Percentiles rank a stretch among this genome's conserved stretches.
Conservation (phyloP, 805 yeast species). For the Barnettozyma wickerhamii region DNA sequence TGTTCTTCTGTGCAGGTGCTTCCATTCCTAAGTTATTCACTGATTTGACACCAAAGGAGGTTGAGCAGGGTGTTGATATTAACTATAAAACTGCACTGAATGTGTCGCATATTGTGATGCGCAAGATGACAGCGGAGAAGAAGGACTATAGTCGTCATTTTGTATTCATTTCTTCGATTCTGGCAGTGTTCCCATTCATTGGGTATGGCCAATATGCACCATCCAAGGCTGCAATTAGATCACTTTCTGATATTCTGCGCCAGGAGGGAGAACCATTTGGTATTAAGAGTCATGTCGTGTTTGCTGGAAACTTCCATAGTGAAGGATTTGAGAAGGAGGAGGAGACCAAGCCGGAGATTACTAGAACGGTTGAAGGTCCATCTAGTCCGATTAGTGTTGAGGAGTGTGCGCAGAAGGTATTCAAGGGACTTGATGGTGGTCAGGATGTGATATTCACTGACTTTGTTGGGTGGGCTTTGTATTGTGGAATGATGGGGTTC, state of each 20-base stretch:
- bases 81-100: constrained; percentile 75
- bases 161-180: constrained; percentile 68
- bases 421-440: constrained; percentile 56
- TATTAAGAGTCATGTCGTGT: constrained; percentile 66
- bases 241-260: constrained; percentile 71
- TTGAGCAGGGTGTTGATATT: constrained; percentile 56
- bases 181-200: constrained; percentile 80
- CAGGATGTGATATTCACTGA: constrained; percentile 78
- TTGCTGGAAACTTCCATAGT: constrained; percentile 86
- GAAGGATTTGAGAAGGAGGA: constrained; percentile 87
- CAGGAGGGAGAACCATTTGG: constrained; percentile 74
- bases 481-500: constrained; percentile 61
- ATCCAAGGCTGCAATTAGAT: constrained; percentile 72
- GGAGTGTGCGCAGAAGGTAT: constrained; percentile 57
- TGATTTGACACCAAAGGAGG: constrained; percentile 56
- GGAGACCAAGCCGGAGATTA: constrained; percentile 78
- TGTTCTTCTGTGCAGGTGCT: constrained; percentile 86
- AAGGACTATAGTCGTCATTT: constrained; percentile 41
- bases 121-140: constrained; percentile 29
- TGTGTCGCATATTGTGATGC: constrained; percentile 61
- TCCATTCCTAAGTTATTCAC: constrained; percentile 74
- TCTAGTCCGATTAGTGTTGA: constrained; percentile 65
- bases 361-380: constrained; percentile 80
- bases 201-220: constrained; percentile 95
- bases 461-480: constrained; percentile 76